phyloP scores from a whole-genome alignment of 805 yeast species.

The Millerago galiae region DNA sequence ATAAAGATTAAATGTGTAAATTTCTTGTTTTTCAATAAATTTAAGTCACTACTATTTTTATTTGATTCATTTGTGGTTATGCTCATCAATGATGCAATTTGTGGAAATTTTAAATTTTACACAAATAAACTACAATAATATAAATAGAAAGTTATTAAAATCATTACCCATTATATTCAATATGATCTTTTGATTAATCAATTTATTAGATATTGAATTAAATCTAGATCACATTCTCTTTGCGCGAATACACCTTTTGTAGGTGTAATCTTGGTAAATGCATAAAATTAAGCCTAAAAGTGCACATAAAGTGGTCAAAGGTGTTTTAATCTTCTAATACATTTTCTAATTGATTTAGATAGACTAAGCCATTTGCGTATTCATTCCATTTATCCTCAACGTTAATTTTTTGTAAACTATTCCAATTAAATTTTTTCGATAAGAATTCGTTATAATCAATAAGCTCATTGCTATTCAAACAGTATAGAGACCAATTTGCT shows the following conservation, averaged over 20 bases:
- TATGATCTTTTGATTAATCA: too few relatives aligned
- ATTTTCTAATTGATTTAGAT: constrained; percentile 26
- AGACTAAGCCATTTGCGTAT: constrained; percentile 25
- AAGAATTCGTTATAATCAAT: constrained; percentile 39
- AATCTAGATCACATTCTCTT: not conserved
- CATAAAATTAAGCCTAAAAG: too few relatives aligned
- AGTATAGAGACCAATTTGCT: constrained; percentile 60
- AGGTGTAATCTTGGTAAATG: too few relatives aligned
- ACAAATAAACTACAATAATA: not conserved
- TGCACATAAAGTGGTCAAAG: too few relatives aligned
- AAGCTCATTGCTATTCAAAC: constrained; percentile 11
- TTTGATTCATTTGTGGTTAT: not conserved
- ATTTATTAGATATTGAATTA: too few relatives aligned
- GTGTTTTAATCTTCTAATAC: constrained; percentile 4
- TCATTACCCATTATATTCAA: too few relatives aligned
- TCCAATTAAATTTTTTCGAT: constrained; percentile 42
- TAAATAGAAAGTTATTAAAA: too few relatives aligned
- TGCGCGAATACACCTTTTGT: not conserved
- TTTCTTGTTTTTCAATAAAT: too few relatives aligned
- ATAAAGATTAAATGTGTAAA: not conserved
- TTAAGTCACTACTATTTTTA: too few relatives aligned
- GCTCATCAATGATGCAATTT: constrained; percentile 4
- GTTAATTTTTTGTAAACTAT: constrained; percentile 26
- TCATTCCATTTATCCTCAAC: constrained; percentile 24
- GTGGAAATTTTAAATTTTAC: not conserved